These are phyloP conservation scores for Arachis hypogaea DNA, from an alignment of 306 rosid genomes.

Conservation along the genomic window DNA sequence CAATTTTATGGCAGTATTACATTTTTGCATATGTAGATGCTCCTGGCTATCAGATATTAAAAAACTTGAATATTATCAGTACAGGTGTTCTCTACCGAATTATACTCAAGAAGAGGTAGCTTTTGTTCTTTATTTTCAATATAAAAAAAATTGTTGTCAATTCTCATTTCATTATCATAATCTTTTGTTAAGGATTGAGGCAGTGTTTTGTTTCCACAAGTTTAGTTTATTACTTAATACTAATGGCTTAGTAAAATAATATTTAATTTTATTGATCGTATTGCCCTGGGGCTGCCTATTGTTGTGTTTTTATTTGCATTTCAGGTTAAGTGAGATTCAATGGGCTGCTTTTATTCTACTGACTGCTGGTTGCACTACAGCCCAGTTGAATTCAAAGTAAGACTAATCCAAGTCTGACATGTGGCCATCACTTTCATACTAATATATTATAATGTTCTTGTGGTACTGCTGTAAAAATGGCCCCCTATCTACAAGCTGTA, in stretches of 20 bases:
- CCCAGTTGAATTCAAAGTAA: constrained; percentile 90
- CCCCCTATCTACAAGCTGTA: constrained; percentile 11
- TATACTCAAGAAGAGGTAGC: constrained; percentile 82
- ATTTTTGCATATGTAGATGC: constrained; percentile 96
- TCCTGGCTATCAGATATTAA: constrained; percentile 94
- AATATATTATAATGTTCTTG: constrained; percentile 33
- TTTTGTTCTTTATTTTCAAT: constrained; percentile 8
- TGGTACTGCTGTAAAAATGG: constrained; percentile 24
- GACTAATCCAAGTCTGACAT: constrained; percentile 32
- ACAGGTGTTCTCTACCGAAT: constrained; percentile 91
- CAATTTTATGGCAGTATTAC: constrained; percentile 73
- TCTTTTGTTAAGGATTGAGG: constrained; percentile 21
- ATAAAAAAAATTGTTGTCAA: not conserved
- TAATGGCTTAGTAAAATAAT: constrained; percentile 15
- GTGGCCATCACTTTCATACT: constrained; percentile 29
- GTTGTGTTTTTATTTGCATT: constrained; percentile 41
- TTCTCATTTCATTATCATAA: constrained; percentile 34
- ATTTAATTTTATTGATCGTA: constrained; percentile 6
- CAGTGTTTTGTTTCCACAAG: constrained; percentile 1
- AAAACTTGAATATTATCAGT: constrained; percentile 89
- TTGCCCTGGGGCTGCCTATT: constrained; percentile 24
- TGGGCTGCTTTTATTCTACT: constrained; percentile 98
- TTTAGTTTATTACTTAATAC: constrained; percentile 28
- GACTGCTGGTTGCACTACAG: constrained; percentile 92
- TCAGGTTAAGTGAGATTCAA: constrained; percentile 94